A percentile compares a stretch with the other conserved stretches of the same genome.
phyloP scores from a whole-genome alignment of 2,329 filamentous ascomycete species.

The Aspergillus sergii region DNA sequence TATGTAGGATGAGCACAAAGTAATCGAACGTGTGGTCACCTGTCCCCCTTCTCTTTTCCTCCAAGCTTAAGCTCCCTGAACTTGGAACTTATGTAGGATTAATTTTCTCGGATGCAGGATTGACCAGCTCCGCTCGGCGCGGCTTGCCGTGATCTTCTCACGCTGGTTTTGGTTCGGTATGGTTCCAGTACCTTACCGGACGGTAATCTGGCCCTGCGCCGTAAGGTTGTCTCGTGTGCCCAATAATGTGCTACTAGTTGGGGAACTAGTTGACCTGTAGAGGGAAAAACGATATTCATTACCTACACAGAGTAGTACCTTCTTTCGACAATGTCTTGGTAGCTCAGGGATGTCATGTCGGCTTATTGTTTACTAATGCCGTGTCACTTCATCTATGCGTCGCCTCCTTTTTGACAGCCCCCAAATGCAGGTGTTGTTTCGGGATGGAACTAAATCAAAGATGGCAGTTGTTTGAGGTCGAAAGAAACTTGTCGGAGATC shows the following conservation, averaged over 20 bases:
- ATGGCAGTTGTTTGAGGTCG: not conserved
- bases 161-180: not conserved
- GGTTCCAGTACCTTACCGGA: slow-evolving; percentile 11
- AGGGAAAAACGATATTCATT: not conserved
- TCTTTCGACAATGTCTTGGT: not conserved
- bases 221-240: slow-evolving; percentile 16
- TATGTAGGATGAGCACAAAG: not conserved
- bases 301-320: not conserved
- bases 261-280: not conserved
- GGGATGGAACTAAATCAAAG: not conserved
- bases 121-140: slow-evolving; percentile 19
- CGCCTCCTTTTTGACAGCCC: not conserved
- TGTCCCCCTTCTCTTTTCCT: not conserved
- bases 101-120: slow-evolving; percentile 22
- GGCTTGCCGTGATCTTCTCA: slow-evolving; percentile 23
- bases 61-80: not conserved
- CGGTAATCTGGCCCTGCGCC: slow-evolving; percentile 3
- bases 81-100: not conserved
- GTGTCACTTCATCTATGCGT: not conserved
- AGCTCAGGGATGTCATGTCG: not conserved
- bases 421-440: not conserved
- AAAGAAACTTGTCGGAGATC: not conserved
- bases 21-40: slow-evolving; percentile 9
- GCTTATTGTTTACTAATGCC: not conserved
- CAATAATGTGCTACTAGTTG: slow-evolving; percentile 13